Conservation (phyloP, 805 yeast species). For the Candida cerambycidarum region DNA sequence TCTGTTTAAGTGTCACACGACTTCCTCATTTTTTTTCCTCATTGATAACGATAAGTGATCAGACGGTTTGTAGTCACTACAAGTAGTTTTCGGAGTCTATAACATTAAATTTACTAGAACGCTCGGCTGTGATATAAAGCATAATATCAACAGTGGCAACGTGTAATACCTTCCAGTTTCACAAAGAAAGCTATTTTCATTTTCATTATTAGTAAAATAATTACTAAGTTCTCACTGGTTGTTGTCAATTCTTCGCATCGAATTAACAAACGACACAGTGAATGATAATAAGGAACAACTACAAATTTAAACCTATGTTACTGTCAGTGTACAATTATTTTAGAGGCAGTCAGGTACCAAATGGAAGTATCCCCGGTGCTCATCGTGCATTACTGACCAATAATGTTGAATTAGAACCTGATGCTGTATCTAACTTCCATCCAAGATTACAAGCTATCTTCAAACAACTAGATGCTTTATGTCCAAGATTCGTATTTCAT, state of each 20-base stretch:
- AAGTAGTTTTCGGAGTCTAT: not conserved
- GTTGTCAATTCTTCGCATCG: constrained; percentile 5
- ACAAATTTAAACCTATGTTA: constrained; percentile 18
- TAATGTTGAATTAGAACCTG: constrained; percentile 3
- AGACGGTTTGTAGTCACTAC: not conserved
- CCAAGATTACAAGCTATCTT: constrained; percentile 44
- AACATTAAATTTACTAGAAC: too few relatives aligned
- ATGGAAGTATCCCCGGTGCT: not conserved
- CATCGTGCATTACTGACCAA: constrained; percentile 8
- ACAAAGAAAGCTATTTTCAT: too few relatives aligned
- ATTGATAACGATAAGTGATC: constrained; percentile 7
- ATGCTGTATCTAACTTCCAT: constrained; percentile 30
- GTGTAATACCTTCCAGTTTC: too few relatives aligned
- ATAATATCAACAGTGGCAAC: too few relatives aligned
- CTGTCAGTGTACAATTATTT: constrained; percentile 28
- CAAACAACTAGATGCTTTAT: constrained; percentile 58
- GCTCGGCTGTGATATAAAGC: too few relatives aligned
- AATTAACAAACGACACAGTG: constrained; percentile 7
- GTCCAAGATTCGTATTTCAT: constrained; percentile 65
- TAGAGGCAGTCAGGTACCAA: constrained; percentile 13
- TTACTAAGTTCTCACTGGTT: constrained; percentile 2
- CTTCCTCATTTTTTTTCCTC: constrained; percentile 1
- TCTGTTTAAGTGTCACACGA: constrained; percentile 5
- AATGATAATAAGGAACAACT: constrained; percentile 5
- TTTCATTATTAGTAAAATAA: not conserved